These are phyloP conservation scores for Oidiodendron maius DNA, from an alignment of 495 filamentous ascomycete species.

Conservation along the genomic window DNA sequence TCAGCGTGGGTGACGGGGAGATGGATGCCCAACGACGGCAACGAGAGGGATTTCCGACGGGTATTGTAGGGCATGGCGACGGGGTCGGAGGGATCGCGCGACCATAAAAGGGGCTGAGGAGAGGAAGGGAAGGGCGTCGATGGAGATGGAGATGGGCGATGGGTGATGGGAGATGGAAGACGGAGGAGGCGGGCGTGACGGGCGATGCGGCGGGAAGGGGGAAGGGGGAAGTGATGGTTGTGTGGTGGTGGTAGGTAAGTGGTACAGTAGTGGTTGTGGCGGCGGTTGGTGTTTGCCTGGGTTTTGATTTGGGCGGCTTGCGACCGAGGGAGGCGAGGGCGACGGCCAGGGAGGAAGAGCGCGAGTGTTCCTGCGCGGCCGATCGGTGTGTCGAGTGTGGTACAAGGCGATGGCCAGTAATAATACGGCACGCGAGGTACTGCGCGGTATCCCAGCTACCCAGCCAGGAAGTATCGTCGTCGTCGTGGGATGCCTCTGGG, in stretches of 20 bases:
- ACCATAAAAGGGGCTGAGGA: slow-evolving; percentile 5
- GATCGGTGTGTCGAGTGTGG: not conserved
- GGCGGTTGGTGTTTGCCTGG: not conserved
- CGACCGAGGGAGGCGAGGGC: not conserved
- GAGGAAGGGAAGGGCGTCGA: not conserved
- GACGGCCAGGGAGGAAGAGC: not conserved
- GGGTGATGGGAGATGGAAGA: not conserved
- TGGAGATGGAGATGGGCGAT: not conserved
- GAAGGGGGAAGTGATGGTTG: not conserved
- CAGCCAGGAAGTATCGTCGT: no score
- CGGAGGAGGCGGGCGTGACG: not conserved
- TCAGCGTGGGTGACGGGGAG: slow-evolving; percentile 66
- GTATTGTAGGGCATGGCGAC: slow-evolving; percentile 91
- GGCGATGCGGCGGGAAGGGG: not conserved
- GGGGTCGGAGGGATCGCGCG: not conserved
- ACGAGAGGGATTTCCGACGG: slow-evolving; percentile 90
- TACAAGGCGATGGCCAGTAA: no score
- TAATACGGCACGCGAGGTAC: no score
- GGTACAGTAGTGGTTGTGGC: not conserved
- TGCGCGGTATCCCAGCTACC: no score
- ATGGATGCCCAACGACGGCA: slow-evolving; percentile 89
- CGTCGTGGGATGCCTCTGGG: no score
- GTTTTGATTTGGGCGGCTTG: not conserved
- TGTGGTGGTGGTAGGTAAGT: not conserved
- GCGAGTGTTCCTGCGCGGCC: not conserved